A percentile compares a stretch with the other conserved stretches of the same genome.
phyloP scores from a whole-genome alignment of 495 filamentous ascomycete genomes.

The Pseudotulostoma volvatum region DNA sequence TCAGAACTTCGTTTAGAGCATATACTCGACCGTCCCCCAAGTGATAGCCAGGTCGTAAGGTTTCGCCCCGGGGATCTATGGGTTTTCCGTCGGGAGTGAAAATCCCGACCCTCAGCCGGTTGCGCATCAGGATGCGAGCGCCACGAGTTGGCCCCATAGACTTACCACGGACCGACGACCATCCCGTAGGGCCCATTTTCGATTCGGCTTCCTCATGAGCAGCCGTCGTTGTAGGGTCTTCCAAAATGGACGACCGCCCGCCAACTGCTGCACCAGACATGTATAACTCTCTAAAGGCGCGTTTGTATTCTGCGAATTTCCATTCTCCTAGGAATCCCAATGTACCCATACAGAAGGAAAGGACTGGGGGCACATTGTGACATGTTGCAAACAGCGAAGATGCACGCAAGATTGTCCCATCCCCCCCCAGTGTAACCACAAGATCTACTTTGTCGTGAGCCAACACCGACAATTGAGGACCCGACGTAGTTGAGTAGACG shows the following conservation, averaged over 20 bases:
- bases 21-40: conserved; percentile 36
- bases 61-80: conserved; percentile 14
- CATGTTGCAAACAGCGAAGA: conserved; percentile 80
- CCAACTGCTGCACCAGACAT: conserved; percentile 65
- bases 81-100: conserved; percentile 44
- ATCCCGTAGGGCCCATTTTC: conserved; percentile 31
- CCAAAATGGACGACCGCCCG: conserved; percentile 24
- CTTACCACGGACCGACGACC: conserved; percentile 62
- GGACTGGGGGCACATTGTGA: conserved; percentile 68
- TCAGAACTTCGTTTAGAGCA: conserved; percentile 88
- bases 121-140: conserved; percentile 68
- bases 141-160: conserved; percentile 59
- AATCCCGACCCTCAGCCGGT: conserved; percentile 69
- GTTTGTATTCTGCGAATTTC: conserved; percentile 82
- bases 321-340: conserved; percentile 92
- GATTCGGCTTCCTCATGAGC: conserved; percentile 9
- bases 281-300: conserved; percentile 82
- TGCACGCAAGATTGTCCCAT: conserved; percentile 88
- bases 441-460: conserved; percentile 64
- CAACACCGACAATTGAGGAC: conserved; percentile 19
- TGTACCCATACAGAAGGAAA: conserved; percentile 93
- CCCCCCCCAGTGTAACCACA: conserved; percentile 76
- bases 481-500: conserved; percentile 39
- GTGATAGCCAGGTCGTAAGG: conserved; percentile 4
- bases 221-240: conserved; percentile 9